phyloP scores from a whole-genome alignment of 2,329 filamentous ascomycete species.

The Drechslera avenae region DNA sequence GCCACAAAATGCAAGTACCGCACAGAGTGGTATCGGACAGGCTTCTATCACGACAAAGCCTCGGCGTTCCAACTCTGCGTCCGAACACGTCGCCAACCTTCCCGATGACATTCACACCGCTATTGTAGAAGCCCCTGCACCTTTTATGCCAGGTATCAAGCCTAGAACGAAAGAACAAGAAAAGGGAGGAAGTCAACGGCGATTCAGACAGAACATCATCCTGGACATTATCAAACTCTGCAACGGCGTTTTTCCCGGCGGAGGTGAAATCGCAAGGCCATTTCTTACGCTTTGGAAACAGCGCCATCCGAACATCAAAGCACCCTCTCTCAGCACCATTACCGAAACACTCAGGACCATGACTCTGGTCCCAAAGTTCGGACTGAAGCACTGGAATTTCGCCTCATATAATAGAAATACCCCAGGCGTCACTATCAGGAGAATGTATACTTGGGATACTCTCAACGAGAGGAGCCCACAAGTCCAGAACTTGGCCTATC shows the following conservation, averaged over 20 bases:
- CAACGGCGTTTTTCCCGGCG: slow-evolving; percentile 61
- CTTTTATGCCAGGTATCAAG: slow-evolving; percentile 10
- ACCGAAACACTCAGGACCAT: slow-evolving; percentile 57
- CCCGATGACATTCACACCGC: slow-evolving; percentile 1
- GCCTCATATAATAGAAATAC: slow-evolving; percentile 24
- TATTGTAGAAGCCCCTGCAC: slow-evolving; percentile 8
- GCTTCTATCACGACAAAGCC: background rate
- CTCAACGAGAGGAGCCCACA: slow-evolving; percentile 52
- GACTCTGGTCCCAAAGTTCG: slow-evolving; percentile 51
- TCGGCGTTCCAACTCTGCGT: background rate
- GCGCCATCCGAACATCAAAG: slow-evolving; percentile 43
- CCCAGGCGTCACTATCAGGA: slow-evolving; percentile 52
- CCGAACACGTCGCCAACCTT: background rate
- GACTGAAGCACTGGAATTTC: slow-evolving; percentile 56
- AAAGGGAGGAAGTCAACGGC: slow-evolving; percentile 22
- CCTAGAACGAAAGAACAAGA: slow-evolving; percentile 6
- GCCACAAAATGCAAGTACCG: background rate
- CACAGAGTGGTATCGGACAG: background rate
- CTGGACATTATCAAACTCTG: slow-evolving; percentile 60
- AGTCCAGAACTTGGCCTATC: slow-evolving; percentile 56
- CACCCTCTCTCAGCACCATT: slow-evolving; percentile 60
- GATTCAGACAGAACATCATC: slow-evolving; percentile 52
- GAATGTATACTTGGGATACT: slow-evolving; percentile 56
- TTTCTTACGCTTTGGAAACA: slow-evolving; percentile 61
- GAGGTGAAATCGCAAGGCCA: slow-evolving; percentile 60